Conservation (phyloP, 2,329 filamentous ascomycete species). For the Cladosporium cucumerinum region DNA sequence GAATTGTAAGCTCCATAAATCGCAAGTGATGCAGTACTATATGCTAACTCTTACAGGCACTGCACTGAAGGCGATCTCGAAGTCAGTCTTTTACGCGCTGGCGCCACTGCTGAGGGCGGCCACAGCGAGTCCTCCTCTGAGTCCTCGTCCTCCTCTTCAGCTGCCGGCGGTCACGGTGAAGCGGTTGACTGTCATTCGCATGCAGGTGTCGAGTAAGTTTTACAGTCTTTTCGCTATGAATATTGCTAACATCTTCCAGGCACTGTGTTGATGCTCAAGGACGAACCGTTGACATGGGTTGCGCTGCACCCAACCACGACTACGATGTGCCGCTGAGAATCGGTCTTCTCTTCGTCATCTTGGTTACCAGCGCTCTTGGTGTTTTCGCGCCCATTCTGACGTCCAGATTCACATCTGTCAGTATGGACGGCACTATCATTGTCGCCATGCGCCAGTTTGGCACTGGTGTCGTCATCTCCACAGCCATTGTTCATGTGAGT, state of each 20-base stretch:
- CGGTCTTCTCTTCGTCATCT: constrained; percentile 68
- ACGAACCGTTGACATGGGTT: constrained; percentile 37
- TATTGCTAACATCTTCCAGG: constrained; percentile 36
- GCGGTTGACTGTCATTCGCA: constrained; percentile 66
- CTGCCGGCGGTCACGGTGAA: constrained; percentile 18
- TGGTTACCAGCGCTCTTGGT: constrained; percentile 65
- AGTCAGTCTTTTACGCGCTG: constrained; percentile 46
- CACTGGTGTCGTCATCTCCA: constrained; percentile 69
- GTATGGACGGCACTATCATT: constrained; percentile 50
- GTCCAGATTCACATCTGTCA: constrained; percentile 54
- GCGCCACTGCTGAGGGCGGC: constrained; percentile 58
- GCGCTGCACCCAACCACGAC: constrained; percentile 49
- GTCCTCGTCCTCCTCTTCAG: constrained; percentile 32
- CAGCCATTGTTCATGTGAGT: constrained; percentile 46
- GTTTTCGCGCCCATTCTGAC: constrained; percentile 67
- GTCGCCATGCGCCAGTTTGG: constrained; percentile 68
- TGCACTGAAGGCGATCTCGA: constrained; percentile 14
- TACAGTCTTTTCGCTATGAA: background rate
- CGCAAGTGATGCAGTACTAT: background rate
- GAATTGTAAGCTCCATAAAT: constrained; percentile 44
- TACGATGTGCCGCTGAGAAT: constrained; percentile 69
- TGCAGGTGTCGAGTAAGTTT: constrained; percentile 66
- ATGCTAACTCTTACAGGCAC: constrained; percentile 32
- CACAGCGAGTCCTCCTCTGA: constrained; percentile 58
- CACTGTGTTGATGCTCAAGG: constrained; percentile 57